These are phyloP conservation scores for Sclerotiophoma versabilis DNA, from an alignment of 2,329 filamentous ascomycete species.

Conservation along the genomic window DNA sequence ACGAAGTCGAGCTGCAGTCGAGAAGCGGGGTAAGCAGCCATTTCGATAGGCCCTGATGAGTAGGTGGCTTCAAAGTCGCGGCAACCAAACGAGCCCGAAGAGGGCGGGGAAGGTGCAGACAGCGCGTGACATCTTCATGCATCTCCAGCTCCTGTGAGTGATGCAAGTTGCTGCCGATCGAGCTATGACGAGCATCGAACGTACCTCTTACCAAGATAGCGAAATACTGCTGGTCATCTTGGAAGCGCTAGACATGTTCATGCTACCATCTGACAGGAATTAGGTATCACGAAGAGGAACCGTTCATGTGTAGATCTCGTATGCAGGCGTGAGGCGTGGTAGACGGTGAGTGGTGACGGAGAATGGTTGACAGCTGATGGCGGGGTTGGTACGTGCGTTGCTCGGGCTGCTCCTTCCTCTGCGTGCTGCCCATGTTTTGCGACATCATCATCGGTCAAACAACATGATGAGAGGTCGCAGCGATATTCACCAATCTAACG, in stretches of 20 bases:
- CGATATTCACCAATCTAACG: conserved; percentile 15
- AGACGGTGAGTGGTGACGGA: conserved; percentile 11
- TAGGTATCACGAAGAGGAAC: background rate
- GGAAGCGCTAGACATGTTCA: background rate
- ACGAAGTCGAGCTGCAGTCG: conserved; percentile 37
- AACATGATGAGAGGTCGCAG: conserved; percentile 23
- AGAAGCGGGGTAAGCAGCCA: conserved; percentile 47
- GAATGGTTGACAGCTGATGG: conserved; percentile 5
- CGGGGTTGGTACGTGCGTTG: conserved; percentile 25
- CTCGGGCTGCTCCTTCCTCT: conserved; percentile 25
- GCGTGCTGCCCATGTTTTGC: conserved; percentile 13
- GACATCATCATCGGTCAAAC: conserved; percentile 27
- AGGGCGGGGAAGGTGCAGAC: conserved; percentile 39
- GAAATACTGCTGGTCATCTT: conserved; percentile 1
- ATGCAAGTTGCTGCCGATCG: conserved; percentile 36
- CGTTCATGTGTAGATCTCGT: background rate
- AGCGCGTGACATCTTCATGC: conserved; percentile 45
- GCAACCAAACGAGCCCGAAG: conserved; percentile 34
- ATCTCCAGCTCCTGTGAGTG: conserved; percentile 36
- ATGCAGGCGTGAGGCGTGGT: conserved; percentile 1
- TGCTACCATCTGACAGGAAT: background rate
- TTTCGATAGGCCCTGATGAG: conserved; percentile 27
- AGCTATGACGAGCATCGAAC: conserved; percentile 25
- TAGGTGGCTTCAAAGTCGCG: conserved; percentile 48
- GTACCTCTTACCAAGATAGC: conserved; percentile 3